Conservation (phyloP, 2,329 filamentous ascomycete genomes). For the Leptographium procerum region DNA sequence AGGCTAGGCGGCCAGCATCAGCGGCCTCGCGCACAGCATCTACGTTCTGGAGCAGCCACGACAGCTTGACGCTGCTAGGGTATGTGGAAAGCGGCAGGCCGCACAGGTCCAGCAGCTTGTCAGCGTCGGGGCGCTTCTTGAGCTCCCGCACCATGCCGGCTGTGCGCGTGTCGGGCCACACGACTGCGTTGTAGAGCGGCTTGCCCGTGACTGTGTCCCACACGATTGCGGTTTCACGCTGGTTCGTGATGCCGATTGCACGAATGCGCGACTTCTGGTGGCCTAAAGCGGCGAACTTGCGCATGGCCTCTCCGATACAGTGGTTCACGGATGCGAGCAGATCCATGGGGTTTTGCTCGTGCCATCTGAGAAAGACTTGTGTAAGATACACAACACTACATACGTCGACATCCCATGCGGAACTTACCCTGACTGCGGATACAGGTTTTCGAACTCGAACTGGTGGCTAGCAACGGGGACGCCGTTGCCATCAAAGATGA, state of each 20-base stretch:
- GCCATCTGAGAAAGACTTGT: conserved; percentile 53
- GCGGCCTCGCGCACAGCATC: conserved; percentile 62
- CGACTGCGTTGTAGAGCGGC: conserved; percentile 72
- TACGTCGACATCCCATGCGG: no score
- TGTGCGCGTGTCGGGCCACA: conserved; percentile 83
- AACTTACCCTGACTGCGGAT: conserved; percentile 72
- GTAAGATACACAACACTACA: background rate
- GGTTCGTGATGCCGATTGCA: conserved; percentile 77
- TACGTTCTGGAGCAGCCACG: conserved; percentile 69
- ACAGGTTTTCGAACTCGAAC: conserved; percentile 75
- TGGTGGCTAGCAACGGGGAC: conserved; percentile 74
- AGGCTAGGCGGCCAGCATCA: conserved; percentile 62
- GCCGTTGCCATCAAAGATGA: conserved; percentile 76
- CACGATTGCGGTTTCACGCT: conserved; percentile 77
- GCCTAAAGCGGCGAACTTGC: conserved; percentile 59
- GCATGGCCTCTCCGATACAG: conserved; percentile 68
- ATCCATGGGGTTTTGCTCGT: conserved; percentile 76
- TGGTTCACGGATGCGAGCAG: conserved; percentile 63
- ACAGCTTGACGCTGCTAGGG: conserved; percentile 72
- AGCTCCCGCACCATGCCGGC: conserved; percentile 62
- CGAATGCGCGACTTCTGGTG: conserved; percentile 58
- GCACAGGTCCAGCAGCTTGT: conserved; percentile 58
- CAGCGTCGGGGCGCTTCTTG: conserved; percentile 54
- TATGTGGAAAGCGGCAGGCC: conserved; percentile 82
- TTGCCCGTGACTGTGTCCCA: conserved; percentile 77